phyloP scores from a whole-genome alignment of 75 land plant species.

The Chamaecyparis obtusa region DNA sequence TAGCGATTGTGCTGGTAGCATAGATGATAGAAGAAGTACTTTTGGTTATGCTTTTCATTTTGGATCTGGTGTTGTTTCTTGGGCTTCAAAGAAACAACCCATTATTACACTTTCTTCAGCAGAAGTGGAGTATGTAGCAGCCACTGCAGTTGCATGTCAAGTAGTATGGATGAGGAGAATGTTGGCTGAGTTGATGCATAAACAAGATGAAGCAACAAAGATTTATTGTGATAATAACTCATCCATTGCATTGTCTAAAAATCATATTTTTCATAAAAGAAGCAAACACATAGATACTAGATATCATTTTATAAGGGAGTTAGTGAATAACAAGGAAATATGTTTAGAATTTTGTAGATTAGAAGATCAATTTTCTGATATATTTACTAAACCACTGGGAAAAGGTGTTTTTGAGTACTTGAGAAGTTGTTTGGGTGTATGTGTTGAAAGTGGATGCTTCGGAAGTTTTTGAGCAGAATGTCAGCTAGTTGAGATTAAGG shows the following conservation, averaged over 20 bases:
- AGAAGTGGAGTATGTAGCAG: conserved; percentile 20
- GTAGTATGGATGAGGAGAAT: conserved; percentile 16
- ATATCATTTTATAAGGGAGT: conserved; percentile 13
- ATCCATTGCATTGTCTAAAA: conserved; percentile 12
- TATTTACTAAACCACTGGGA: too few species aligned
- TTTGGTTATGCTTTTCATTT: conserved; percentile 4
- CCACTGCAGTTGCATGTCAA: conserved; percentile 10
- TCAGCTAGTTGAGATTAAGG: too few species aligned
- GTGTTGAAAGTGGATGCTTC: too few species aligned
- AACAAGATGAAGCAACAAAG: background rate
- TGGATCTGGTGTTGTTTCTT: background rate
- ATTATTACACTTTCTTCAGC: conserved; percentile 5
- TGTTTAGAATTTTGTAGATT: too few species aligned
- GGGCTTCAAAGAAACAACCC: conserved; percentile 3
- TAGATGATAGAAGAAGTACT: conserved; percentile 9
- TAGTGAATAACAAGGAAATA: background rate
- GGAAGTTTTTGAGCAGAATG: too few species aligned
- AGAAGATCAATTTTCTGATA: too few species aligned
- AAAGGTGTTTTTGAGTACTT: too few species aligned
- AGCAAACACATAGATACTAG: conserved; percentile 17
- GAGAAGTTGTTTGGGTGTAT: too few species aligned
- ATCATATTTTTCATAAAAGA: conserved; percentile 12
- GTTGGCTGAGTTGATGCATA: background rate
- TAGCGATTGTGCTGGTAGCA: conserved; percentile 2
- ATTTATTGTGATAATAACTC: conserved; percentile 22